Evolutionary conservation across 306 rosid genomes (phyloP).

Genomic region (Spatholobus suberectus): DNA sequence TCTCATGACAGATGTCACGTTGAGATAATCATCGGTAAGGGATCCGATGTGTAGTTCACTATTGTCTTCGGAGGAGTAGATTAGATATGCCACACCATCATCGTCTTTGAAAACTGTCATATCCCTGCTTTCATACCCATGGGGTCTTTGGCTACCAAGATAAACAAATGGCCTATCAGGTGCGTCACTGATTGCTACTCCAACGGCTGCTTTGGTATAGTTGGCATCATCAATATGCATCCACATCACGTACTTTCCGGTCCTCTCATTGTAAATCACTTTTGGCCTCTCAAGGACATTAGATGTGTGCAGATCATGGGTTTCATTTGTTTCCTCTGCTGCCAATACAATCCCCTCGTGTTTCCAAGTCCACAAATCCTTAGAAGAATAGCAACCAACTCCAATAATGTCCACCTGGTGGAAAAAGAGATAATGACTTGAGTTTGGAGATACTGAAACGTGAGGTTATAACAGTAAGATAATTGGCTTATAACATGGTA

Average conservation of each 20-base stretch:
- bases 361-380: constrained; percentile 96
- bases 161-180: constrained; percentile 90
- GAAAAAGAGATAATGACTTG: constrained; percentile 27
- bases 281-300: constrained; percentile 98
- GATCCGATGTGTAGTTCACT: constrained; percentile 97
- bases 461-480: constrained; percentile 28
- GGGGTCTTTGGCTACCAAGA: constrained; percentile 89
- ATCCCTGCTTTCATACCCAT: constrained; percentile 93
- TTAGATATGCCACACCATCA: constrained; percentile 81
- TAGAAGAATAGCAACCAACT: constrained; percentile 97
- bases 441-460: constrained; percentile 17
- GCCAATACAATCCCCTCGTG: constrained; percentile 90
- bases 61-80: constrained; percentile 94
- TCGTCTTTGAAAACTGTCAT: constrained; percentile 96
- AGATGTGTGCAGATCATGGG: constrained; percentile 87
- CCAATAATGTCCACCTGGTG: constrained; percentile 93
- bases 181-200: constrained; percentile 78
- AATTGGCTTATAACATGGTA: neutral
- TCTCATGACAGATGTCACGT: constrained; percentile 61
- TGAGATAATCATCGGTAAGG: constrained; percentile 78
- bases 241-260: constrained; percentile 96
- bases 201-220: constrained; percentile 93
- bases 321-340: constrained; percentile 83
- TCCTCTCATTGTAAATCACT: constrained; percentile 85
- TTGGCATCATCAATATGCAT: constrained; percentile 95